Percentiles rank a stretch among this genome's conserved stretches.
Evolutionary conservation across 2,329 filamentous ascomycete genomes (phyloP).

Genomic region (Ceratocystis alfenasii): DNA sequence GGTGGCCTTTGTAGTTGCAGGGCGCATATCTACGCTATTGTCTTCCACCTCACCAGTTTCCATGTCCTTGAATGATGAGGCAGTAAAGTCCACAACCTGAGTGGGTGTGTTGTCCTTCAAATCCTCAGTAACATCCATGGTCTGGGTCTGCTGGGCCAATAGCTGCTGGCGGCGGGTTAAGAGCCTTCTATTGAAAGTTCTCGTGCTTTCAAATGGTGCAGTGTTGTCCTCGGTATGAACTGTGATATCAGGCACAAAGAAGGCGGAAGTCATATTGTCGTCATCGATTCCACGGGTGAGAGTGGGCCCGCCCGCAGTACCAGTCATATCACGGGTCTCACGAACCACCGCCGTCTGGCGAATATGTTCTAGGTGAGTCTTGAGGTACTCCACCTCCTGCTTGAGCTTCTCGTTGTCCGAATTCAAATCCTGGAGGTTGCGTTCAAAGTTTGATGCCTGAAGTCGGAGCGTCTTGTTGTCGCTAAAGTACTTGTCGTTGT

Average conservation of each 20-base stretch:
- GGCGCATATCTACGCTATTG: constrained; percentile 16
- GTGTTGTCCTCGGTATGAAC: constrained; percentile 35
- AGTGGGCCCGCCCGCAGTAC: neutral
- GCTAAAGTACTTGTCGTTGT: constrained; percentile 44
- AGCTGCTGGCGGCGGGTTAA: constrained; percentile 33
- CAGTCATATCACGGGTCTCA: constrained; percentile 28
- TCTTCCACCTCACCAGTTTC: constrained; percentile 23
- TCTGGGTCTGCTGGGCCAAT: constrained; percentile 76
- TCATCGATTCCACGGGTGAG: constrained; percentile 27
- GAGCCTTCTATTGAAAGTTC: constrained; percentile 29
- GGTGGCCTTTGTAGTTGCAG: constrained; percentile 9
- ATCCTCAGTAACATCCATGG: constrained; percentile 80
- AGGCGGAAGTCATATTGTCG: constrained; percentile 48
- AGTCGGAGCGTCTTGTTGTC: constrained; percentile 40
- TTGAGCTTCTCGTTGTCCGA: constrained; percentile 38
- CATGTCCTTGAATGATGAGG: constrained; percentile 25
- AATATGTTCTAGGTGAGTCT: constrained; percentile 35
- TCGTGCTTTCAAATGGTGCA: constrained; percentile 31
- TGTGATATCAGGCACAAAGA: constrained; percentile 48
- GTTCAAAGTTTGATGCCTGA: constrained; percentile 39
- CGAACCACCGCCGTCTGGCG: constrained; percentile 32
- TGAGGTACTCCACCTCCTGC: constrained; percentile 37
- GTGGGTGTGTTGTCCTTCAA: constrained; percentile 33
- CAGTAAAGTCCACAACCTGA: constrained; percentile 27
- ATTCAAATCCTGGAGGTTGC: constrained; percentile 36